A percentile compares a stretch with the other conserved stretches of the same genome.
Conservation (phyloP, 495 filamentous ascomycete genomes). For the Astrothelium macrocarpum region DNA sequence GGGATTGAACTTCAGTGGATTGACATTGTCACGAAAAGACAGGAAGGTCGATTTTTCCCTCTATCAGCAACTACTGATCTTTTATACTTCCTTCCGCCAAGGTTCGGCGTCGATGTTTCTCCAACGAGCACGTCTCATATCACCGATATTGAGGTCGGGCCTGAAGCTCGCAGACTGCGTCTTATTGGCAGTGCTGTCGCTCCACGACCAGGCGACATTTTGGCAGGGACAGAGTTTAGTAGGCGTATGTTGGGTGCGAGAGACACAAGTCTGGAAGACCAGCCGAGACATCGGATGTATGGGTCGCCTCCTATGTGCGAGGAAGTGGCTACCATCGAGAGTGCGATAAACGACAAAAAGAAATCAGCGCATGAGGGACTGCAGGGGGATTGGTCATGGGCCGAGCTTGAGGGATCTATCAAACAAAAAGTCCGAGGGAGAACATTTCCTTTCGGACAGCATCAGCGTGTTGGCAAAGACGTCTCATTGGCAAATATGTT, state of each 20-base stretch:
- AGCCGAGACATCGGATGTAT: not conserved
- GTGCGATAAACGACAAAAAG: not conserved
- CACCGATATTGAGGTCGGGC: not conserved
- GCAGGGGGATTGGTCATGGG: not conserved
- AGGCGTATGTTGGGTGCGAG: not conserved
- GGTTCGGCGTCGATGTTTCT: conserved; percentile 39
- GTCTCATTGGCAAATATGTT: conserved; percentile 5
- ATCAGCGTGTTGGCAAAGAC: not conserved
- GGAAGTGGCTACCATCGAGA: not conserved
- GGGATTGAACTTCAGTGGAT: conserved; percentile 69
- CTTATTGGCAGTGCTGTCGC: conserved; percentile 55
- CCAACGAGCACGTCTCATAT: not conserved
- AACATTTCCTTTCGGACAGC: not conserved
- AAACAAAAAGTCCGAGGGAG: not conserved
- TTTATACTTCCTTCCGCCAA: conserved; percentile 56
- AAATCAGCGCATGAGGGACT: not conserved
- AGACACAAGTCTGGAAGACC: not conserved
- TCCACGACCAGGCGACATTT: conserved; percentile 18
- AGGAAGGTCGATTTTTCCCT: conserved; percentile 55
- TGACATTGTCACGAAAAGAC: conserved; percentile 46
- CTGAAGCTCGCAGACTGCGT: conserved; percentile 44
- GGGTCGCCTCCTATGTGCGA: not conserved
- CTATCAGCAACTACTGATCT: conserved; percentile 57
- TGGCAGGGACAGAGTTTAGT: not conserved
- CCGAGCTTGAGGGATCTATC: not conserved